These are phyloP conservation scores for Hymenoscyphus repandus DNA, from an alignment of 2,329 filamentous ascomycete species.

Conservation along the genomic window DNA sequence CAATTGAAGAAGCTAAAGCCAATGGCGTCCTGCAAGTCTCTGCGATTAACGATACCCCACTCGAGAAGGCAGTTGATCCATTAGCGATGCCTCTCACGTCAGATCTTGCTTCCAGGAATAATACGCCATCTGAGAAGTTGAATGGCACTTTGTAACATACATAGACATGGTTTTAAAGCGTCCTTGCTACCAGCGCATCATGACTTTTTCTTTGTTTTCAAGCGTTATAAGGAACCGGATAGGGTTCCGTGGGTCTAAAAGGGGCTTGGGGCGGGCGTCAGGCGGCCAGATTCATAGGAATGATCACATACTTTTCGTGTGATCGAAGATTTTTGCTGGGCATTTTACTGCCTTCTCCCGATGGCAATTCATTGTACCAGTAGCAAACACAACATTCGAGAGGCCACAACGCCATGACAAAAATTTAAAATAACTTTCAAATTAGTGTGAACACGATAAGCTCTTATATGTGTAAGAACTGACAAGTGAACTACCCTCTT, in stretches of 20 bases:
- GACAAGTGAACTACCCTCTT: too few species aligned
- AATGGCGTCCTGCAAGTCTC: conserved; percentile 30
- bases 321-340: not conserved
- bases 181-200: conserved; percentile 15
- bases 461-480: too few species aligned
- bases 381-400: conserved; percentile 10
- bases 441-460: too few species aligned
- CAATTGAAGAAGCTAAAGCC: conserved; percentile 38
- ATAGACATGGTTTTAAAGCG: conserved; percentile 24
- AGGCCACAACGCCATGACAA: conserved; percentile 15
- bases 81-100: conserved; percentile 10
- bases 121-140: conserved; percentile 16
- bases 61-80: conserved; percentile 29
- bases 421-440: not conserved
- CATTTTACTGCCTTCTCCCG: not conserved
- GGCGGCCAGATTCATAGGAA: conserved; percentile 3
- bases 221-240: conserved; percentile 16
- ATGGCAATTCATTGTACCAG: conserved; percentile 16
- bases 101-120: conserved; percentile 12
- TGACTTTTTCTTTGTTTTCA: conserved; percentile 18
- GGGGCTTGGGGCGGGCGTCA: conserved; percentile 20
- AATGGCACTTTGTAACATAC: conserved; percentile 35
- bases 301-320: not conserved
- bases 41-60: conserved; percentile 11
- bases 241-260: conserved; percentile 21